Evolutionary conservation across 805 yeast genomes (phyloP).

Genomic region (Alloascoidea africana): DNA sequence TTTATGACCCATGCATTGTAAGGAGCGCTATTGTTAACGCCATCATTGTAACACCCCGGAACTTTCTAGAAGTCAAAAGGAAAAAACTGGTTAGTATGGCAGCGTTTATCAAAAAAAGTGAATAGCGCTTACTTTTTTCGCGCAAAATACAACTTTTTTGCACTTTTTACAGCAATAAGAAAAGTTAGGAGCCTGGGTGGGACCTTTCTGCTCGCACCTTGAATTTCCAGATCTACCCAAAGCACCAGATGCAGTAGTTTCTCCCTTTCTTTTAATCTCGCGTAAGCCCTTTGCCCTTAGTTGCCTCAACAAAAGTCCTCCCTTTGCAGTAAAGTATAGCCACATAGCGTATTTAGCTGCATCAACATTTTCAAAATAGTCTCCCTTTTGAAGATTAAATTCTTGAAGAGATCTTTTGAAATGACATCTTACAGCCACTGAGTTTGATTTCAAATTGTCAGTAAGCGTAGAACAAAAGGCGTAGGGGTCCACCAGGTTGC

Average conservation of each 20-base stretch:
- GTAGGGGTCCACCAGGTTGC: no score
- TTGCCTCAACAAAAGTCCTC: neutral
- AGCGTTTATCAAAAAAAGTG: neutral
- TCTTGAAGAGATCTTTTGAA: constrained; percentile 1
- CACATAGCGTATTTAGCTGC: constrained; percentile 1
- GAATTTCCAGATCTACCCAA: no score
- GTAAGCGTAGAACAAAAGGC: no score
- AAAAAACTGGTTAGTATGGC: neutral
- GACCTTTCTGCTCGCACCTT: no score
- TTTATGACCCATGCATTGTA: neutral
- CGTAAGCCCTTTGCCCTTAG: neutral
- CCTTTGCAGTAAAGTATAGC: constrained; percentile 1
- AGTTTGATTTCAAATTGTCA: no score
- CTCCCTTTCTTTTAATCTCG: neutral
- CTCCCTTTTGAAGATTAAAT: neutral
- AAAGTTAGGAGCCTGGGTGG: neutral
- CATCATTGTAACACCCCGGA: constrained; percentile 1
- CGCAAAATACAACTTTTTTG: neutral
- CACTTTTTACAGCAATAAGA: constrained; percentile 1
- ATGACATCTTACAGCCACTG: no score
- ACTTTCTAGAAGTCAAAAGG: neutral
- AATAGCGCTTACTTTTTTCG: neutral
- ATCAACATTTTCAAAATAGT: neutral
- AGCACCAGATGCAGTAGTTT: neutral
- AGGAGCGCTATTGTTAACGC: neutral